Evolutionary conservation across 768 basidiomycete species (phyloP), one percentile per base, ranked within the genome.

Genomic region (Calocera cornea): DNA sequence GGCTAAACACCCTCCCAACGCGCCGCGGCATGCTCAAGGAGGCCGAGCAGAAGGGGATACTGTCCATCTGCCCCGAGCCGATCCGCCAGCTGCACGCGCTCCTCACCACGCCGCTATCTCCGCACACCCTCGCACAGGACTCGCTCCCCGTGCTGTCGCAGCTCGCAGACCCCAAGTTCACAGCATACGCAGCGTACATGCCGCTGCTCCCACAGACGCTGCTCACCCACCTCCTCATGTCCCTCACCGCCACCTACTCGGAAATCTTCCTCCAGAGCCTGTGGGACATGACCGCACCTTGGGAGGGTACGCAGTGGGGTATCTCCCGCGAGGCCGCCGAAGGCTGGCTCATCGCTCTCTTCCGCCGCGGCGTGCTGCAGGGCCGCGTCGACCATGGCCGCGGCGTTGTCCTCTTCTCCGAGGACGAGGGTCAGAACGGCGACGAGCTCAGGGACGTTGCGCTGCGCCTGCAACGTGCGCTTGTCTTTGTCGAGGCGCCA

Each of bases 31-130:
- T 98, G 22, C 82, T 98, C 64, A 86, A 83, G 70, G 93, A 97
- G 73, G 94, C 95, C 88, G 36, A 85, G 90, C 65, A 88, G 91
- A 60, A 60, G 54, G 54, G 54, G 75, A 87, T 89, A 60, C 84
- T 97, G 70, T 88, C 86, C 73, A 84, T 92, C 50, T 87, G 88
- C 0, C 89, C 93, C 0, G 76, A 82, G 27, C 77, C 83, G 2
- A 83, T 97, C 74, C 88, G 87, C 74, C 79, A 83, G 27, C 83
- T 97, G 24, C 95, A 95, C 81, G 84, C 85, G 73, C 84, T 93
- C 64, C 86, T 99, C 71, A 93, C 97, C 78, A 88, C 89, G 44
- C 88, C 91, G 5, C 95, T 97, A 73, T 92, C 97, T 75, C 95
- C 95, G 0, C 84, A 95, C 70, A 87, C 86, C 0, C 87, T 97